Evolutionary conservation across 2,329 filamentous ascomycete genomes (phyloP).

Genomic region (Bisporella sp.): DNA sequence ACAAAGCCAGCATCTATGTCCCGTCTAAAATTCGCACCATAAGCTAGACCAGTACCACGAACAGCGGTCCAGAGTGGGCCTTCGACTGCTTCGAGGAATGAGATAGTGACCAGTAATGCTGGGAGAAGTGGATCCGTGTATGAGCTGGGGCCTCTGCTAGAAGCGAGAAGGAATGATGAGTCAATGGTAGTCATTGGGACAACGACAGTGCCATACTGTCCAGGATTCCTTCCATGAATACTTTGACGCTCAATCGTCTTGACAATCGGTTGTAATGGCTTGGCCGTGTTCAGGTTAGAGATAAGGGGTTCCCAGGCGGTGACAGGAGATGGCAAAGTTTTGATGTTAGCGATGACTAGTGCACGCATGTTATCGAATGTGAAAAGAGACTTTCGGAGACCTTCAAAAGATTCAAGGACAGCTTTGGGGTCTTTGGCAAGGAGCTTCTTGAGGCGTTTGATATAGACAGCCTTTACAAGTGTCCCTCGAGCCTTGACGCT

Average conservation of each 20-base stretch:
- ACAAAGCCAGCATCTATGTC: conserved; percentile 74
- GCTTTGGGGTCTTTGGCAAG: conserved; percentile 68
- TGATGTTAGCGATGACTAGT: conserved; percentile 75
- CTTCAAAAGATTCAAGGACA: conserved; percentile 71
- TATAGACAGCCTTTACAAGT: conserved; percentile 79
- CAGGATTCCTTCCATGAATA: conserved; percentile 66
- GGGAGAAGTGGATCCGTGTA: conserved; percentile 74
- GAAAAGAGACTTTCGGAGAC: conserved; percentile 69
- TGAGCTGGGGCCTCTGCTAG: conserved; percentile 65
- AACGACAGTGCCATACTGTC: conserved; percentile 66
- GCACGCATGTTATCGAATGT: conserved; percentile 80
- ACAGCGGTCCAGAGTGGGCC: conserved; percentile 92
- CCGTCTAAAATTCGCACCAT: conserved; percentile 74
- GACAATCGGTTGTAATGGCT: conserved; percentile 62
- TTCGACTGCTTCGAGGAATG: conserved; percentile 89
- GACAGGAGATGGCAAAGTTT: conserved; percentile 67
- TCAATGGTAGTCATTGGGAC: conserved; percentile 90
- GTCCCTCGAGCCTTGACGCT: conserved; percentile 72
- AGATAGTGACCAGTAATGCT: conserved; percentile 77
- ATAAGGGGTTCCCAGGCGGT: conserved; percentile 66
- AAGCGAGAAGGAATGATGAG: conserved; percentile 79
- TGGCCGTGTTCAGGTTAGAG: conserved; percentile 30
- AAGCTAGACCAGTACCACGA: conserved; percentile 87
- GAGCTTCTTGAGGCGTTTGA: conserved; percentile 77
- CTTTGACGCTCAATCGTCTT: conserved; percentile 66